Conservation (phyloP, 1,139 yeast species). For the Magnusiomyces suaveolens region DNA sequence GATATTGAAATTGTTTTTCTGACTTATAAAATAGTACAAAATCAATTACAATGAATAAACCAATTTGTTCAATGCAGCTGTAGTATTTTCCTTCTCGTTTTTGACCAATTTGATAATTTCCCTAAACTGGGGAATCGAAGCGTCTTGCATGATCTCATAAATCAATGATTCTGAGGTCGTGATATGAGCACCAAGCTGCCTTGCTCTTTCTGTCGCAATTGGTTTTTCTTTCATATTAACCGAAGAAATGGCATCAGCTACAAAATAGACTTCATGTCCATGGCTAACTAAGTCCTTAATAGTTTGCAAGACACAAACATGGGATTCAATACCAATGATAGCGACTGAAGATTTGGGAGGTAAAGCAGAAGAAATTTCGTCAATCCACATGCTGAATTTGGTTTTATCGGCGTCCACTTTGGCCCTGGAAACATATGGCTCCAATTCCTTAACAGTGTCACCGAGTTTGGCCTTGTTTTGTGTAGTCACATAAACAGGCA, state of each 20-base stretch:
- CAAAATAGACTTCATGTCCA: conserved; percentile 24
- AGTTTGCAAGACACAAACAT: conserved; percentile 27
- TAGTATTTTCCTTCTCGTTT: conserved; percentile 15
- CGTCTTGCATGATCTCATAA: conserved; percentile 33
- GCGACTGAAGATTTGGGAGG: conserved; percentile 20
- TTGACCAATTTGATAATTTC: conserved; percentile 20
- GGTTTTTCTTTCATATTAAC: conserved; percentile 23
- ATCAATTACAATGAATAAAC: conserved; percentile 4
- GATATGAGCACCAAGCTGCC: conserved; percentile 24
- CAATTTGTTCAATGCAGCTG: conserved; percentile 17
- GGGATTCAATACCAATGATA: conserved; percentile 26
- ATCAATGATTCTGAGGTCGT: conserved; percentile 33
- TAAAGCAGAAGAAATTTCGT: conserved; percentile 19
- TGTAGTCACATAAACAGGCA: conserved; percentile 26
- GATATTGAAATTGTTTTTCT: no score
- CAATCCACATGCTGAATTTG: conserved; percentile 24
- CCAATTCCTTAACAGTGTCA: conserved; percentile 23
- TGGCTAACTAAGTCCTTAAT: conserved; percentile 20
- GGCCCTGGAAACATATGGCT: conserved; percentile 15
- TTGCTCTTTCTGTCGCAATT: conserved; percentile 22
- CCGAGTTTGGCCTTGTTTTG: conserved; percentile 24
- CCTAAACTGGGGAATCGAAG: conserved; percentile 23
- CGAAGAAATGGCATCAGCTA: conserved; percentile 25
- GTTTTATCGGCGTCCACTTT: conserved; percentile 24
- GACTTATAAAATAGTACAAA: no score